Base-by-base conservation (phyloP, 306 rosid genomes). In the Lathyrus aphaca region DNA sequence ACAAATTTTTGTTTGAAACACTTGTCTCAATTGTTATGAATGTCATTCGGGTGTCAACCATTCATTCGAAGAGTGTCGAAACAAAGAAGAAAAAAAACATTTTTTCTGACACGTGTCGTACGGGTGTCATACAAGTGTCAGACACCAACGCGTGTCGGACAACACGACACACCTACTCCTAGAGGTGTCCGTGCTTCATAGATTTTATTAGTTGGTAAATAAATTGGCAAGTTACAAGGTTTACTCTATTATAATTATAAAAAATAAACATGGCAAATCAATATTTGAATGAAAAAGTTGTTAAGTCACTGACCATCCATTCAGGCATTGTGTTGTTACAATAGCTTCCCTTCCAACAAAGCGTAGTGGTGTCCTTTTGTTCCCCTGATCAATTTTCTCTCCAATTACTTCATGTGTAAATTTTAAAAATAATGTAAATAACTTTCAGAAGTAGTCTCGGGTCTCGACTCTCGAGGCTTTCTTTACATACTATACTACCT, bases 321-420 rank as follows among this genome's bases (percentile, higher is more conserved):
- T 95, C 58, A 95, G 81, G 89, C 99, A 95, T 77, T 95, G 99
- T 42, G 99, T 91, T 71, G 99, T 95, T 49, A 95, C 99, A 76
- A 95, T 82, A 73, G 99, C 99, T 84, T 95, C 96, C 1, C 99
- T 89, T 48, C 99, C 99, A 53, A 95, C 97, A 76, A 95, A 95
- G 45, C 99, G 97, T 65, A 68, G 92, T 0, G 99, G 99, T 21
- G 99, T 95, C 85, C 99, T 89, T 81, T 95, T 95, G 84, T 95
- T 95, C 58, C 99, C 99, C 99, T 95, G 86, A 37, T 77, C 64
- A 79, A 71, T 68, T 76, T 76, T 64, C 54, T 51, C 66, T 67
- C 71, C 48, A 74, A 63, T 75, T 68, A 74, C 79, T 74, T 72
- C 63, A 32, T 60, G 51, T 15, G 46, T 38, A 56, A 12, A 66